These are phyloP conservation scores for Saccharomyces kudriavzevii DNA, from an alignment of 805 yeast species.

Conservation along the genomic window DNA sequence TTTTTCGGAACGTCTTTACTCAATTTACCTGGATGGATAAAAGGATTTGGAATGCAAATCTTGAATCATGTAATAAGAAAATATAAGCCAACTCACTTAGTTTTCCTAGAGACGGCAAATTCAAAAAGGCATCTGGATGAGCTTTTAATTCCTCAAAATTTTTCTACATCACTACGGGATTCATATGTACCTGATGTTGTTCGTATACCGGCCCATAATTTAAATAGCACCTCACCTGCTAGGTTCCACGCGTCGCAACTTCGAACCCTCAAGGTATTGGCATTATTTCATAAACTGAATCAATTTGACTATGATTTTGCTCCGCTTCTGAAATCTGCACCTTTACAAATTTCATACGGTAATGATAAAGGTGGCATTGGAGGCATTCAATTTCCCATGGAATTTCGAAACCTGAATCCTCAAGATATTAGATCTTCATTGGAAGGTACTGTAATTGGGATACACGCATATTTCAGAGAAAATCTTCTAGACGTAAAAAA, in stretches of 20 bases:
- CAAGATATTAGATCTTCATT: constrained; percentile 31
- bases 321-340: constrained; percentile 36
- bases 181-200: constrained; percentile 21
- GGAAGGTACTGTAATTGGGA: constrained; percentile 32
- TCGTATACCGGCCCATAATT: constrained; percentile 29
- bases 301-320: constrained; percentile 32
- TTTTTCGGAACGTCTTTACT: constrained; percentile 42
- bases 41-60: constrained; percentile 72
- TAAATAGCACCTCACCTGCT: constrained; percentile 2
- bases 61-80: constrained; percentile 39
- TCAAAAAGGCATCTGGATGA: constrained; percentile 21
- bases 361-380: constrained; percentile 26
- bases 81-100: constrained; percentile 47
- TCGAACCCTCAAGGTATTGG: constrained; percentile 42
- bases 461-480: constrained; percentile 15
- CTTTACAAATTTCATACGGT: constrained; percentile 36
- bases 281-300: constrained; percentile 43
- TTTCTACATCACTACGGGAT: constrained; percentile 26
- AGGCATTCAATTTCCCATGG: constrained; percentile 32
- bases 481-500: constrained; percentile 6
- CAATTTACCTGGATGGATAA: constrained; percentile 87
- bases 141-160: constrained; percentile 20
- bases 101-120: constrained; percentile 41
- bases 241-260: constrained; percentile 45
- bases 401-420: constrained; percentile 25